These are phyloP conservation scores for Ustilago cynodontis DNA, from an alignment of 1,284 basidiomycete genomes.

Conservation along the genomic window DNA sequence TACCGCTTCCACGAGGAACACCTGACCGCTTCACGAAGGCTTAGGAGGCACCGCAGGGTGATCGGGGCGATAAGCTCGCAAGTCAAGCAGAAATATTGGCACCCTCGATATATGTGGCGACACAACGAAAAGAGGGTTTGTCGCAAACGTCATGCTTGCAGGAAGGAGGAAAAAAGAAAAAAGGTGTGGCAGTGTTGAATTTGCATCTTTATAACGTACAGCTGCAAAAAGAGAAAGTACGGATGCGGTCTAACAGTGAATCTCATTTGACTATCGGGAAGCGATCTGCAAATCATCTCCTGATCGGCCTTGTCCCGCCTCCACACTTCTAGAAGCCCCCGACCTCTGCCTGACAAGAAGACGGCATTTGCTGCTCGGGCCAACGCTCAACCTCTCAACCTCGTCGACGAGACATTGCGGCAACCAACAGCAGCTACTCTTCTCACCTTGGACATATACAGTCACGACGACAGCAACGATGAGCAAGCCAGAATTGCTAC, in stretches of 20 bases:
- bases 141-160: conserved; percentile 5
- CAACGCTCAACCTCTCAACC: no score
- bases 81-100: neutral
- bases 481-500: conserved; percentile 50
- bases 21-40: no score
- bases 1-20: no score
- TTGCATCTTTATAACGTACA: neutral
- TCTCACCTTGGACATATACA: no score
- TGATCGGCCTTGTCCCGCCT: conserved; percentile 19
- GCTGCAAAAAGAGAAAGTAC: no score
- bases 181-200: neutral
- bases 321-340: conserved; percentile 12
- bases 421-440: neutral
- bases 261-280: neutral
- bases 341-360: no score
- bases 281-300: neutral
- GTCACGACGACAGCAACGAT: conserved; percentile 7
- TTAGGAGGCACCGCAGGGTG: no score
- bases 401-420: neutral
- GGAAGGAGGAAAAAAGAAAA: neutral
- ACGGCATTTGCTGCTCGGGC: conserved; percentile 22
- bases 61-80: neutral
- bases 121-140: neutral
- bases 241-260: neutral
- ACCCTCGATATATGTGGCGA: neutral